Evolutionary conservation across 768 basidiomycete species (phyloP), one percentile per base, ranked within the genome.

Genomic region (Gloeophyllum trabeum): DNA sequence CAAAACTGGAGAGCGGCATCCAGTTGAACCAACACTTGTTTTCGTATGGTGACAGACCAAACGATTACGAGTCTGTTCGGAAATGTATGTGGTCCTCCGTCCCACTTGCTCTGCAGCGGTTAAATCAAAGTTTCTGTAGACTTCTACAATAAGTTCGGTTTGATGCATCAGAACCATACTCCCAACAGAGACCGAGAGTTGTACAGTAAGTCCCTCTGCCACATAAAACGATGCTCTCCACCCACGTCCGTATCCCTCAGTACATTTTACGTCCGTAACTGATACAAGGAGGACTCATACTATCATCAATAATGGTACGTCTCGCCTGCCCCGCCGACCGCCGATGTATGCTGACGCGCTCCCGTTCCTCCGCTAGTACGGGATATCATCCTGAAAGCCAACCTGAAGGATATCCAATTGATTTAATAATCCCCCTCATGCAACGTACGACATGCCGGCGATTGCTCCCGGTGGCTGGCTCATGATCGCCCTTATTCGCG

Each of bases 241-340:
- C 40, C 14, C 18, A 34, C 39, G 46, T 32, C 43, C 37, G 25
- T 30, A 12, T 38, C 22, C 6, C 35, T 16, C 47, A 89, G 86
- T 84, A 42, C 85, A 89, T 58, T 66, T 79, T 43, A 89, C 86
- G 6, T 73, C 82, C 41, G 86, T 89, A 39, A 86, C 79, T n/a
- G 84, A 89, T 61, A 86, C 81, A 45, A 70, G 72, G 55, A 66
- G 70, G 49, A 89, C 86, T 26, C 67, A 71, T 28, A 79, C 71
- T 13, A 87, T 89, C 52, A 88, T 89, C 50, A 63, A 75, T 24
- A 73, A 71, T 46, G 84, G 85, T 86, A 51, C 44, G 75, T 60
- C 20, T 21, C 24, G 25, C 6, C 14, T 6, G 20, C 39, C n/a
- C 3, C 35, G 19, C 13, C 5, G 16, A 22, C 12, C 7, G 5